Evolutionary conservation across 331 rosid genomes (phyloP).

Genomic region (Acacia concinna): DNA sequence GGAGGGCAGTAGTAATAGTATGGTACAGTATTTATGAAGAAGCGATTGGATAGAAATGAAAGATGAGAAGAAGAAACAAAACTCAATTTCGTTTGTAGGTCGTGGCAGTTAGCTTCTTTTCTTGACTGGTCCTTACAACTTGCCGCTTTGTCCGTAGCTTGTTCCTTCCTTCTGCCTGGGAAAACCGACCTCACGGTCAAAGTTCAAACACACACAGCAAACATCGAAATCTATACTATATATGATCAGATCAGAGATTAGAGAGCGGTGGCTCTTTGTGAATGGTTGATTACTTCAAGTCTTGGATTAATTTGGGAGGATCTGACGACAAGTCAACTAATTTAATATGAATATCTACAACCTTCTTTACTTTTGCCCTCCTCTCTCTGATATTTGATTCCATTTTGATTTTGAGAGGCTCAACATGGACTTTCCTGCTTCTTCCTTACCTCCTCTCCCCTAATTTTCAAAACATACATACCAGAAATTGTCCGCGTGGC

Average conservation of each 20-base stretch:
- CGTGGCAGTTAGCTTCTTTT: background rate
- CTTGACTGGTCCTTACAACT: background rate
- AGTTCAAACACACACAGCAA: background rate
- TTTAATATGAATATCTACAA: background rate
- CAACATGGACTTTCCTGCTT: slow-evolving; percentile 34
- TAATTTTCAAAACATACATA: background rate
- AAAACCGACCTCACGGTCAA: background rate
- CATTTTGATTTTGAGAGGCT: background rate
- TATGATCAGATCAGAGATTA: too few relatives aligned
- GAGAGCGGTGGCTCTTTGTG: background rate
- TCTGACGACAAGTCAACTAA: background rate
- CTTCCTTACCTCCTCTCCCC: too few relatives aligned
- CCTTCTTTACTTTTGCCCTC: background rate
- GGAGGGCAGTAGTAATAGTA: too few relatives aligned
- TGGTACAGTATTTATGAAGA: background rate
- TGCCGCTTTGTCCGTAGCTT: too few relatives aligned
- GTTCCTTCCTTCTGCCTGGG: background rate
- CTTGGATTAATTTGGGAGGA: background rate
- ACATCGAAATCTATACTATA: too few relatives aligned
- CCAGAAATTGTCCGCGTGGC: slow-evolving; percentile 10
- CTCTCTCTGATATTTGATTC: slow-evolving; percentile 13
- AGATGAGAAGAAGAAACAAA: background rate
- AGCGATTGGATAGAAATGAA: too few relatives aligned
- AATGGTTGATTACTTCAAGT: background rate
- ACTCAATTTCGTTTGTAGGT: background rate